Conservation (phyloP, 805 yeast species). For the Clavispora carvajalis region DNA sequence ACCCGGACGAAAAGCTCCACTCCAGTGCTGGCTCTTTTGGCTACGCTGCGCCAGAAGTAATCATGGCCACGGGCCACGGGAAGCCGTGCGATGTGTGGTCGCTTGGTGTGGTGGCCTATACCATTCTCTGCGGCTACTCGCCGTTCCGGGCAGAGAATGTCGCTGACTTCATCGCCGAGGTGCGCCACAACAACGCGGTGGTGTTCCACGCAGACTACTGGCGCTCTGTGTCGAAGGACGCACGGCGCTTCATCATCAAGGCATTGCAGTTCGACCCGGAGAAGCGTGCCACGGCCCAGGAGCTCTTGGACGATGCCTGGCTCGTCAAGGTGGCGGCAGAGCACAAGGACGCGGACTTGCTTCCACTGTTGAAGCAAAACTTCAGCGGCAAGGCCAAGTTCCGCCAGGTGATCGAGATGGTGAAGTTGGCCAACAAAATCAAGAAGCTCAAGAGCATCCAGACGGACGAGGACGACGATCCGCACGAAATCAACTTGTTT, state of each 20-base stretch:
- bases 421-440: slow-evolving; percentile 75
- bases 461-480: slow-evolving; percentile 52
- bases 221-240: slow-evolving; percentile 73
- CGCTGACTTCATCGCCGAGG: slow-evolving; percentile 76
- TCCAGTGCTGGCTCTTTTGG: slow-evolving; percentile 91
- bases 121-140: slow-evolving; percentile 85
- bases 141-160: slow-evolving; percentile 86
- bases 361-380: slow-evolving; percentile 74
- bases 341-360: slow-evolving; percentile 57
- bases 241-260: slow-evolving; percentile 69
- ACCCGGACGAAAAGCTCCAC: slow-evolving; percentile 55
- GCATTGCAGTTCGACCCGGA: slow-evolving; percentile 66
- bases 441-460: slow-evolving; percentile 61
- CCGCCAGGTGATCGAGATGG: slow-evolving; percentile 80
- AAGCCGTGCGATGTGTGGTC: slow-evolving; percentile 97
- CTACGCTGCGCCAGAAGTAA: slow-evolving; percentile 94
- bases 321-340: slow-evolving; percentile 42
- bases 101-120: slow-evolving; percentile 86
- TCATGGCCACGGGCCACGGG: slow-evolving; percentile 80
- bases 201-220: slow-evolving; percentile 84
- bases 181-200: slow-evolving; percentile 66
- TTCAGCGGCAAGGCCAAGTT: slow-evolving; percentile 82
- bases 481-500: slow-evolving; percentile 41
- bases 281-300: slow-evolving; percentile 61
- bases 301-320: slow-evolving; percentile 74